These are phyloP conservation scores for Zygoascus flipseniorum DNA, from an alignment of 805 yeast genomes.

Conservation along the genomic window DNA sequence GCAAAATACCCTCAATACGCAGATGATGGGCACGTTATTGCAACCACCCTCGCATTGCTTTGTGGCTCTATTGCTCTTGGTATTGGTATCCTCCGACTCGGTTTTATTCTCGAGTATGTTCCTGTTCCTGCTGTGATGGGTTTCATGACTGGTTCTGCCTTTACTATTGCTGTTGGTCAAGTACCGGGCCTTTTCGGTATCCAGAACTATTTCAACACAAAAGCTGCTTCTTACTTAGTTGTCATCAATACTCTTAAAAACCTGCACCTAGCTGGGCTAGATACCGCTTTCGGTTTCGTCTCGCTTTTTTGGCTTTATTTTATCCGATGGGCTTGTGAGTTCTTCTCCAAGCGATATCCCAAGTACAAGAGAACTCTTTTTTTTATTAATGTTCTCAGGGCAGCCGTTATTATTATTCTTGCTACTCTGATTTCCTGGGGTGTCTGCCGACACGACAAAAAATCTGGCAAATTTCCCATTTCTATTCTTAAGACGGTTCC, in stretches of 20 bases:
- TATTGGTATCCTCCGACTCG: conserved; percentile 72
- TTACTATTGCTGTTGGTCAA: conserved; percentile 75
- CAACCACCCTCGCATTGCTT: conserved; percentile 67
- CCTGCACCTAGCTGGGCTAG: conserved; percentile 56
- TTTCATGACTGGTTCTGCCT: conserved; percentile 91
- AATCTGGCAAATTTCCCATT: conserved; percentile 38
- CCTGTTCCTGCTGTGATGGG: conserved; percentile 91
- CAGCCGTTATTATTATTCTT: conserved; percentile 72
- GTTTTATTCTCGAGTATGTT: conserved; percentile 81
- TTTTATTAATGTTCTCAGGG: conserved; percentile 67
- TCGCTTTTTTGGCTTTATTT: conserved; percentile 61
- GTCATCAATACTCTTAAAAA: conserved; percentile 65
- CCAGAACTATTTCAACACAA: conserved; percentile 54
- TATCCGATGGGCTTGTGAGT: conserved; percentile 60
- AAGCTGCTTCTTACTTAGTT: conserved; percentile 60
- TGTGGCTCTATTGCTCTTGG: conserved; percentile 84
- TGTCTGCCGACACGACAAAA: conserved; percentile 44
- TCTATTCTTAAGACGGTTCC: conserved; percentile 71
- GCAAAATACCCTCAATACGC: conserved; percentile 36
- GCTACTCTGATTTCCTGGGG: conserved; percentile 81
- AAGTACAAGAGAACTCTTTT: conserved; percentile 49
- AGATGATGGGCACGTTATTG: conserved; percentile 57
- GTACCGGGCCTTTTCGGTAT: conserved; percentile 82
- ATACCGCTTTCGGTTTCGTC: conserved; percentile 85
- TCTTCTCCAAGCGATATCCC: conserved; percentile 57